Evolutionary conservation across 129 eudicot species (phyloP).

Genomic region (Helianthus tuberosus): DNA sequence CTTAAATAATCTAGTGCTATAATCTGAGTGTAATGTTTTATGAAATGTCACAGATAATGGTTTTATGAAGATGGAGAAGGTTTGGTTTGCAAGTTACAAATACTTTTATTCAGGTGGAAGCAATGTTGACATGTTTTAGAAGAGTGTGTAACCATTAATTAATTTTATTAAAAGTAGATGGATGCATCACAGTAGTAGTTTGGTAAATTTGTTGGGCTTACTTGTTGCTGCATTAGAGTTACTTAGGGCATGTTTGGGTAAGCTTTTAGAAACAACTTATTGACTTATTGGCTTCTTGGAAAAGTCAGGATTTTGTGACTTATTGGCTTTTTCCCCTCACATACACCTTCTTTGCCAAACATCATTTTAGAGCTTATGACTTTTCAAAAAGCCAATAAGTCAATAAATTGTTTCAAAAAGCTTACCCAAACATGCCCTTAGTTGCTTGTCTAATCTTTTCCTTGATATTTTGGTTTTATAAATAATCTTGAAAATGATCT

Average conservation of each 20-base stretch:
- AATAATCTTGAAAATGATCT: background rate
- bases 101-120: constrained; percentile 1
- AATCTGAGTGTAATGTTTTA: constrained; percentile 3
- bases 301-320: no score
- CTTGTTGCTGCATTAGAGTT: background rate
- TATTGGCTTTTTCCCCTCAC: no score
- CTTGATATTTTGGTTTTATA: background rate
- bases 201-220: background rate
- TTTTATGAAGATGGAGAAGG: constrained; percentile 2
- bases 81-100: constrained; percentile 2
- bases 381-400: no score
- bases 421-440: no score
- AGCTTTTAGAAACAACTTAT: no score
- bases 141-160: background rate
- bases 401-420: no score
- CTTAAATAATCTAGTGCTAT: background rate
- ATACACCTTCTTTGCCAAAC: no score
- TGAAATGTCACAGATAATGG: constrained; percentile 13
- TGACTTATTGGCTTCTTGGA: no score
- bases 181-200: background rate
- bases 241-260: no score
- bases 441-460: background rate
- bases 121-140: constrained; percentile 8
- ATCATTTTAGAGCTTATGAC: no score
- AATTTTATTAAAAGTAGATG: background rate